A percentile compares a stretch with the other conserved stretches of the same genome.
Evolutionary conservation across 2,329 filamentous ascomycete species (phyloP).

Genomic region (Amylocarpus encephaloides): DNA sequence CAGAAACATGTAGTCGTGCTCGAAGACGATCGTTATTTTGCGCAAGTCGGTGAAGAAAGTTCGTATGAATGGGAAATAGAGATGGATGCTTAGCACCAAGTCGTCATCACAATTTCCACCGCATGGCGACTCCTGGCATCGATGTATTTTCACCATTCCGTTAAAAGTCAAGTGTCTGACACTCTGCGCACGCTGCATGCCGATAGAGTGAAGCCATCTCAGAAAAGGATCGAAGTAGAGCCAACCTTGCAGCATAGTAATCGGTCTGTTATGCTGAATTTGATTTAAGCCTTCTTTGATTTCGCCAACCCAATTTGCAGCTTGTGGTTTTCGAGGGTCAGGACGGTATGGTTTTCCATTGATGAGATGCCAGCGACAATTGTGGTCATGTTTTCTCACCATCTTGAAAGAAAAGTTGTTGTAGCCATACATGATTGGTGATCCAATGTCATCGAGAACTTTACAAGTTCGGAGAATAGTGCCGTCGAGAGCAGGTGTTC

Average conservation of each 20-base stretch:
- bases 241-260: constrained; percentile 6
- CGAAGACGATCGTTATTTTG: neutral
- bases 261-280: neutral
- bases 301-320: neutral
- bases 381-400: neutral
- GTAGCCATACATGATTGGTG: neutral
- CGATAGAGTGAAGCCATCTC: constrained; percentile 12
- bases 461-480: constrained; percentile 2
- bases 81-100: neutral
- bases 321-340: neutral
- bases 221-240: constrained; percentile 12
- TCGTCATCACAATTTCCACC: neutral
- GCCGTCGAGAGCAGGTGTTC: neutral
- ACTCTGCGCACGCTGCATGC: neutral
- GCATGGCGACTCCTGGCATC: neutral
- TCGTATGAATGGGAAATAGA: constrained; percentile 1
- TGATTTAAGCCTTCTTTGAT: constrained; percentile 1
- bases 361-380: neutral
- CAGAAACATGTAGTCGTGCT: neutral
- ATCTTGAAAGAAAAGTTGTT: constrained; percentile 1
- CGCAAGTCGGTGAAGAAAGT: neutral
- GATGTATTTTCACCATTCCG: constrained; percentile 1
- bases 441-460: neutral
- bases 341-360: neutral
- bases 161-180: neutral